Evolutionary conservation across 768 basidiomycete species (phyloP), one percentile per base, ranked within the genome.

Genomic region (Russula sp.): DNA sequence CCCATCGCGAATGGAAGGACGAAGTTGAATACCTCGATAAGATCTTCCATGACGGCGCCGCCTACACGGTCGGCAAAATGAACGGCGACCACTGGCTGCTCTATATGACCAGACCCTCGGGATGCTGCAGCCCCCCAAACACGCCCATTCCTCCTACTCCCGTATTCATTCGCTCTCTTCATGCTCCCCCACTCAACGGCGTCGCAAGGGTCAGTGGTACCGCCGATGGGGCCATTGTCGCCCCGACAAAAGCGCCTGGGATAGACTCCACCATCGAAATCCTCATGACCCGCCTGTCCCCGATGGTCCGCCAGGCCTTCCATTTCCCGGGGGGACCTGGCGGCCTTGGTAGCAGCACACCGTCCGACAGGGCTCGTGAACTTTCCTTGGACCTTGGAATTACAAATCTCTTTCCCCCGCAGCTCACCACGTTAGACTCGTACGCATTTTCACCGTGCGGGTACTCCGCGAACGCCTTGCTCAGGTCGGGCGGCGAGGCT

Each of bases 11-110:
- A 69, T 99, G 97, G 97, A 84, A 84, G 61, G 82, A 90, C 59
- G 97, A 99, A 76, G 89, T 98, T 69, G 83, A 85, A 60, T 98
- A 85, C 71, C 79, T 99, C 54, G 96, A 99, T 71, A 83, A 83
- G 64, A 86, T 95, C 64, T 98, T 99, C 73, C 79, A 81, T 68
- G 82, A 83, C 72, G 94, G 94, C 51, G 84, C 93, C 7, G 97
- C 95, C 3, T 99, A 99, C 77, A 95, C 92, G 35, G 87, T 98
- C 64, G 97, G 97, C 61, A 95, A 94, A 70, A 90, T 96, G 73
- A 99, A 99, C 73, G 92, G 96, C 51, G 94, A 98, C 74, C 97
- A 99, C 75, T 99, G 97, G 97, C 75, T 98, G 50, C 84, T 98
- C 43, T 99, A 98, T 76, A 80, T 98, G 67, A 93, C 93, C 20